These are phyloP conservation scores for Scedosporium apiospermum DNA, from an alignment of 2,329 filamentous ascomycete species.

Conservation along the genomic window DNA sequence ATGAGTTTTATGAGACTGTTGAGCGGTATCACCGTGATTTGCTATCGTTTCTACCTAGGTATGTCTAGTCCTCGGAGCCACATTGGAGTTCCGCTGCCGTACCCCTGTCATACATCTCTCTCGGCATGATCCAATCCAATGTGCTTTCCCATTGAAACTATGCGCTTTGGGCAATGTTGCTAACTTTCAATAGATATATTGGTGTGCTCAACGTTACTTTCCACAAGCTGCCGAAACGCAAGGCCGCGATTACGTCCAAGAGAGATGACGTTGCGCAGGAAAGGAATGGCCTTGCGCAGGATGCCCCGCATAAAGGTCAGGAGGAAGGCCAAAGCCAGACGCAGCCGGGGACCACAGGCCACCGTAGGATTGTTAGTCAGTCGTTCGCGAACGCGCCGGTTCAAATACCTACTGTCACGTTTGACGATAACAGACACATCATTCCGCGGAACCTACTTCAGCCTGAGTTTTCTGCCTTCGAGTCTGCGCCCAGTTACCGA, in stretches of 20 bases:
- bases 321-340: slow-evolving; percentile 13
- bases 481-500: slow-evolving; percentile 19
- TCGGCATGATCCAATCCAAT: no score
- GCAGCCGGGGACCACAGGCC: not conserved
- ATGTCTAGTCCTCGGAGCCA: slow-evolving; percentile 21
- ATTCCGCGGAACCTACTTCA: slow-evolving; percentile 76
- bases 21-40: slow-evolving; percentile 85
- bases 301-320: not conserved
- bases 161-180: not conserved
- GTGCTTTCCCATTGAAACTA: not conserved
- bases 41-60: slow-evolving; percentile 83
- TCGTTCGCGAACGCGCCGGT: slow-evolving; percentile 58
- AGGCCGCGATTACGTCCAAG: slow-evolving; percentile 34
- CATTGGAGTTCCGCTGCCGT: not conserved
- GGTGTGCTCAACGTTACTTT: slow-evolving; percentile 95
- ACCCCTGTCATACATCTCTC: not conserved
- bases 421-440: slow-evolving; percentile 90
- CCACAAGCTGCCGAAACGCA: slow-evolving; percentile 67
- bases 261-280: slow-evolving; percentile 33
- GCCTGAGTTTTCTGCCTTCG: slow-evolving; percentile 20
- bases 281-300: not conserved
- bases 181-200: slow-evolving; percentile 64
- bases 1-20: slow-evolving; percentile 96
- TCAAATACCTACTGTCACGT: slow-evolving; percentile 79
- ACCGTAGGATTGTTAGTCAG: slow-evolving; percentile 52